phyloP scores from a whole-genome alignment of 345 rosid genomes.

The Lepidium africanum region DNA sequence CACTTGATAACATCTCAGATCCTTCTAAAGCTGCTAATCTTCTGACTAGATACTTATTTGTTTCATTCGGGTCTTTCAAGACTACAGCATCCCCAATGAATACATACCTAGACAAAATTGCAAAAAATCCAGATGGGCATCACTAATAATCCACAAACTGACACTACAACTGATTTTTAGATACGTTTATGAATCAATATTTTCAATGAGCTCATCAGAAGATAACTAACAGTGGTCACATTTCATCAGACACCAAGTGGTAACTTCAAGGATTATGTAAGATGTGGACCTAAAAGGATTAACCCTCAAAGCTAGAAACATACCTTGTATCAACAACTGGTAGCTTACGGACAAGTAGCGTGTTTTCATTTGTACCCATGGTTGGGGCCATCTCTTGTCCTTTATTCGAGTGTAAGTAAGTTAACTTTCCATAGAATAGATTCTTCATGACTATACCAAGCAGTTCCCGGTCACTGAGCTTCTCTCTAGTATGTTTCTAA shows the following conservation, averaged over 20 bases:
- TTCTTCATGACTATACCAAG: conserved; percentile 50
- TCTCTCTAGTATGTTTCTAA: conserved; percentile 61
- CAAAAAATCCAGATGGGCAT: neutral
- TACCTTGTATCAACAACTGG: conserved; percentile 63
- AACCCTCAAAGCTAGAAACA: neutral
- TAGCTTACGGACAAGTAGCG: conserved; percentile 84
- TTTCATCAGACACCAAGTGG: neutral
- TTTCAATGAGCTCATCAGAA: neutral
- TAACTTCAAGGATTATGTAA: neutral
- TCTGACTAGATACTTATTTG: conserved; percentile 57
- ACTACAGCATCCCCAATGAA: conserved; percentile 89
- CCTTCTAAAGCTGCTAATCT: conserved; percentile 92
- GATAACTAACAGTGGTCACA: conserved; percentile 1
- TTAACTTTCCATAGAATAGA: conserved; percentile 71
- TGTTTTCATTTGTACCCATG: conserved; percentile 49
- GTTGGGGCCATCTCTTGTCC: conserved; percentile 74
- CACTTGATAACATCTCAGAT: conserved; percentile 75
- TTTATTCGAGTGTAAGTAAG: conserved; percentile 62
- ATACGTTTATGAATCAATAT: neutral
- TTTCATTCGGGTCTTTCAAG: conserved; percentile 70
- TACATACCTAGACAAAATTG: conserved; percentile 42
- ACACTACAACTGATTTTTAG: neutral
- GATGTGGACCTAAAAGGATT: neutral
- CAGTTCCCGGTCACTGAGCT: conserved; percentile 49
- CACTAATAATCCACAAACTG: neutral